A percentile compares a stretch with the other conserved stretches of the same genome.
Evolutionary conservation across 2,329 filamentous ascomycete species (phyloP).

Genomic region (Colletotrichum liaoningense): DNA sequence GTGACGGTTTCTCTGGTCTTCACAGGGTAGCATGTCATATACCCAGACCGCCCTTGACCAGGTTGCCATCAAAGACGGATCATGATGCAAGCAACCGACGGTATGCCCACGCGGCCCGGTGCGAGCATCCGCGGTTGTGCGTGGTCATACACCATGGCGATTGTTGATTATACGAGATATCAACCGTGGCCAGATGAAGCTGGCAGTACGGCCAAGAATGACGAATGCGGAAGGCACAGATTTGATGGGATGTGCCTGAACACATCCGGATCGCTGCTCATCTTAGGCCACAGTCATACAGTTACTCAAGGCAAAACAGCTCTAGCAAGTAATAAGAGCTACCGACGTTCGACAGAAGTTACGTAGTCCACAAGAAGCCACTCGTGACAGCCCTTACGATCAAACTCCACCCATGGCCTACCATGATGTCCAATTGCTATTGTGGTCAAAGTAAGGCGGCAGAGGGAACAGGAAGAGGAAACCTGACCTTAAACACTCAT

Average conservation of each 20-base stretch:
- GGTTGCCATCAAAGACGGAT: neutral
- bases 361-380: neutral
- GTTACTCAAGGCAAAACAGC: neutral
- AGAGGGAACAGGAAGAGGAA: neutral
- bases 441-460: neutral
- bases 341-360: neutral
- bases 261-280: neutral
- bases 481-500: neutral
- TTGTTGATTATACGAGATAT: slow-evolving; percentile 2
- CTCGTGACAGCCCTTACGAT: neutral
- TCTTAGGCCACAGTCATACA: slow-evolving; percentile 18
- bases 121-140: slow-evolving; percentile 21
- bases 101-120: slow-evolving; percentile 22
- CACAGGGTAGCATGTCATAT: neutral
- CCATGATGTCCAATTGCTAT: no score
- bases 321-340: neutral
- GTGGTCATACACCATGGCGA: neutral
- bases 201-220: neutral
- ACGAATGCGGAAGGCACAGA: neutral
- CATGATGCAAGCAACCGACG: slow-evolving; percentile 22
- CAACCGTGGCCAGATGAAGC: neutral
- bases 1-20: no score
- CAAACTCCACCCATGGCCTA: neutral
- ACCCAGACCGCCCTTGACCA: neutral
- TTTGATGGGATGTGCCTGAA: slow-evolving; percentile 18